These are phyloP conservation scores for Ceratobasidium sp. DNA, from an alignment of 1,284 basidiomycete genomes.

Conservation along the genomic window DNA sequence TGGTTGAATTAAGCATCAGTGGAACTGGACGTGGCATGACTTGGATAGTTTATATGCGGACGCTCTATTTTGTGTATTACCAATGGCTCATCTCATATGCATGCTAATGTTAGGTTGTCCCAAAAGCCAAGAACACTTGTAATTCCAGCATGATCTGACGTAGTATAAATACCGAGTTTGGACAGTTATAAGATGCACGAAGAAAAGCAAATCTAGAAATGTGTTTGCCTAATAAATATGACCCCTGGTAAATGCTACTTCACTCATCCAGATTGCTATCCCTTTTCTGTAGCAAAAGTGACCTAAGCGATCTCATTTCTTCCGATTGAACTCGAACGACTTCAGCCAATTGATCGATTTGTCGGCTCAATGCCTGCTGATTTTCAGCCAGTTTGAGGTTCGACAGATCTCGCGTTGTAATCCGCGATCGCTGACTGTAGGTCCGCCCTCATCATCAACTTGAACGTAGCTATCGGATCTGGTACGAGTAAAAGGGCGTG, in stretches of 20 bases:
- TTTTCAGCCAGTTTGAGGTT: constrained; percentile 42
- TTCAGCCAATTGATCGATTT: constrained; percentile 39
- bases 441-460: constrained; percentile 8
- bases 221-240: no score
- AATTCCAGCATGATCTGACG: no score
- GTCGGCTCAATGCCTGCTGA: constrained; percentile 40
- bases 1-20: background rate
- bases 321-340: constrained; percentile 18
- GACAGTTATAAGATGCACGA: no score
- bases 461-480: constrained; percentile 19
- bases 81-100: no score
- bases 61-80: no score
- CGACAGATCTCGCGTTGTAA: constrained; percentile 17
- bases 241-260: no score
- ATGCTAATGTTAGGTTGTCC: no score
- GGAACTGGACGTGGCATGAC: background rate
- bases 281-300: background rate
- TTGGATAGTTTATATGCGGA: no score
- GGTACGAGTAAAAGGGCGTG: background rate
- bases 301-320: constrained; percentile 14
- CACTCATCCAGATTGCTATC: background rate
- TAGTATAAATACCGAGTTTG: no score
- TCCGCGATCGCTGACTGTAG: background rate
- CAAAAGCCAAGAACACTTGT: no score
- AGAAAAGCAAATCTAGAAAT: no score